Evolutionary conservation across 176 grass and related monocot genomes (phyloP), one percentile per base, ranked within the genome.

Genomic region (Cymbopogon citratus): DNA sequence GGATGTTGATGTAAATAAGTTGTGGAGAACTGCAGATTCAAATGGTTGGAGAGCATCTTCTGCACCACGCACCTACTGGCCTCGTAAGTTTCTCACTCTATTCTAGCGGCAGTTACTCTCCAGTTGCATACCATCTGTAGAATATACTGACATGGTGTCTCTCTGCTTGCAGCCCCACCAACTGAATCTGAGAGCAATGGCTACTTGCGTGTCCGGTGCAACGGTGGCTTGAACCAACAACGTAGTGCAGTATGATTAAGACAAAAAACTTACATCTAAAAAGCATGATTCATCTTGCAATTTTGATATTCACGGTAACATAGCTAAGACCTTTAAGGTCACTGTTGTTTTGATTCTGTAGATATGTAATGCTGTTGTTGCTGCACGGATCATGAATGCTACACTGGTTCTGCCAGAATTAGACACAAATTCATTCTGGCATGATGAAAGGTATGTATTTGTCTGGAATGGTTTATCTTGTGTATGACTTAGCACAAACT

Each of bases 311-410:
- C 59, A 73, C 62, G 69, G 36, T 14, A 89, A 87, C 35, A 45
- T 87, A 63, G 44, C 36, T 81, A 44, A 66, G 41, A 67, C 44
- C 73, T 31, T 63, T 69, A 75, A 63, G 79, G 7, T 90, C 77
- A 12, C 7, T 65, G 8, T 33, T 38, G 21, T 83, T 19, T 62
- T 85, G 67, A 52, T 83, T 84, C 80, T 90, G 49, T 84, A 99
- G 96, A 99, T 99, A 91, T 99, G 96, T 51, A 99, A 99, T 90
- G 96, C 96, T 88, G 96, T 99, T 91, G 72, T 95, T 83, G 96
- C 89, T 87, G 96, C 96, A 83, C 82, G 91, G 40, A 99, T 99
- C 38, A 95, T 99, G 96, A 95, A 99, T 85, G 96, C 96, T 51
- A 95, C 96, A 52, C 82, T 99, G 46, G 90, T 99, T 60, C 80